Percentiles rank a stretch among this genome's conserved stretches.
phyloP scores from a whole-genome alignment of 2,329 filamentous ascomycete genomes.

The Bipolaris bicolor region DNA sequence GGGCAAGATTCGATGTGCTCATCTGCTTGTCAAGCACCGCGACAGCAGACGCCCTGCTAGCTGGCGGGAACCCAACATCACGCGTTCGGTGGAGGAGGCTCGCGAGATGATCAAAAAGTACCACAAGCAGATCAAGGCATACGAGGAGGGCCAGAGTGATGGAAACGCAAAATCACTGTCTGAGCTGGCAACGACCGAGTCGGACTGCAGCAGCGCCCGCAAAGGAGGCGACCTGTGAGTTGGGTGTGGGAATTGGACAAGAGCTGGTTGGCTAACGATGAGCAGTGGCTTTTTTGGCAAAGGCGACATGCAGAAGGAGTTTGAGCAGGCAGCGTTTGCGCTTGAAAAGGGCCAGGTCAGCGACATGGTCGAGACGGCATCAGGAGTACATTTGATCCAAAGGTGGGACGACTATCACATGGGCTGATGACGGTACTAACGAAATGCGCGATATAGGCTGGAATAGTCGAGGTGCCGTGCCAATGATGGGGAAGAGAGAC shows the following conservation, averaged over 20 bases:
- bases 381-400: constrained; percentile 94
- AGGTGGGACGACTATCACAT: constrained; percentile 58
- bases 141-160: constrained; percentile 53
- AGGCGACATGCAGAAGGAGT: constrained; percentile 98
- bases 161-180: constrained; percentile 61
- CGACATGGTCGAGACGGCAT: constrained; percentile 86
- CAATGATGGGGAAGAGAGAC: background rate
- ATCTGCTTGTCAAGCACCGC: constrained; percentile 91
- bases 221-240: constrained; percentile 87
- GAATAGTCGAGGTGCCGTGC: constrained; percentile 20
- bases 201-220: constrained; percentile 92
- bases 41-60: constrained; percentile 87
- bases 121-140: constrained; percentile 76
- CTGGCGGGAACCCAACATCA: constrained; percentile 92
- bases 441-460: constrained; percentile 23
- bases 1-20: constrained; percentile 90
- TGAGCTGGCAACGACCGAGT: constrained; percentile 85
- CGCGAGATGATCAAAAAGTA: constrained; percentile 75
- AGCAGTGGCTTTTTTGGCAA: constrained; percentile 83
- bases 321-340: constrained; percentile 94
- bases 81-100: constrained; percentile 86
- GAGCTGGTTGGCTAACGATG: constrained; percentile 1
- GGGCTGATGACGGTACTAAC: constrained; percentile 18
- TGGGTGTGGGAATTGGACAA: constrained; percentile 24
- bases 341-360: constrained; percentile 87